phyloP scores from a whole-genome alignment of 352 stramenopile genomes.

The Pythium monospermum region DNA sequence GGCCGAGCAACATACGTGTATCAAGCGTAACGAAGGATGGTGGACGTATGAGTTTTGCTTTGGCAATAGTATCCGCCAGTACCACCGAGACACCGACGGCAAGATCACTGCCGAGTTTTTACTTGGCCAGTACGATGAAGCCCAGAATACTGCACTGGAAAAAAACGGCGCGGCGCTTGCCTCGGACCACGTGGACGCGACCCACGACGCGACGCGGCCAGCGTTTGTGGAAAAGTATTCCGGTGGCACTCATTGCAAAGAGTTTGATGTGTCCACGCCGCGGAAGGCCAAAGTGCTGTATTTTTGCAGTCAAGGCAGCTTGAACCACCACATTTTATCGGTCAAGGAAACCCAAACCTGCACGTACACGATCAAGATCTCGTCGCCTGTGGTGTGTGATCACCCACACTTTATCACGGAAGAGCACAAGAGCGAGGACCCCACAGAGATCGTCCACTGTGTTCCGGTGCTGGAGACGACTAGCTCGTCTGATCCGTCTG shows the following conservation, averaged over 20 bases:
- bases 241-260: conserved; percentile 65
- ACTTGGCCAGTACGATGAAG: conserved; percentile 46
- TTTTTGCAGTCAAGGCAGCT: conserved; percentile 65
- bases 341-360: conserved; percentile 85
- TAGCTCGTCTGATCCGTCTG: neutral
- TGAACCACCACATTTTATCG: conserved; percentile 63
- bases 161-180: conserved; percentile 40
- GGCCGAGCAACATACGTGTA: conserved; percentile 41
- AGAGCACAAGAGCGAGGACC: conserved; percentile 46
- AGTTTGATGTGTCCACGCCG: conserved; percentile 51
- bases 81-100: conserved; percentile 64
- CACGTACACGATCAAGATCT: conserved; percentile 77
- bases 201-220: conserved; percentile 60
- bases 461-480: conserved; percentile 29
- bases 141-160: conserved; percentile 48
- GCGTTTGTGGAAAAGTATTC: conserved; percentile 71
- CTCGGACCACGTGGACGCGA: conserved; percentile 73
- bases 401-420: conserved; percentile 81
- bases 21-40: conserved; percentile 79
- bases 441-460: conserved; percentile 65
- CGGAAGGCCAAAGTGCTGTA: conserved; percentile 69
- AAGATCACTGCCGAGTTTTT: conserved; percentile 65
- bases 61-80: conserved; percentile 61
- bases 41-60: conserved; percentile 87
- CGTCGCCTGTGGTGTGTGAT: conserved; percentile 62